Conservation (phyloP, 2,329 filamentous ascomycete genomes). For the Clathrospora elynae region DNA sequence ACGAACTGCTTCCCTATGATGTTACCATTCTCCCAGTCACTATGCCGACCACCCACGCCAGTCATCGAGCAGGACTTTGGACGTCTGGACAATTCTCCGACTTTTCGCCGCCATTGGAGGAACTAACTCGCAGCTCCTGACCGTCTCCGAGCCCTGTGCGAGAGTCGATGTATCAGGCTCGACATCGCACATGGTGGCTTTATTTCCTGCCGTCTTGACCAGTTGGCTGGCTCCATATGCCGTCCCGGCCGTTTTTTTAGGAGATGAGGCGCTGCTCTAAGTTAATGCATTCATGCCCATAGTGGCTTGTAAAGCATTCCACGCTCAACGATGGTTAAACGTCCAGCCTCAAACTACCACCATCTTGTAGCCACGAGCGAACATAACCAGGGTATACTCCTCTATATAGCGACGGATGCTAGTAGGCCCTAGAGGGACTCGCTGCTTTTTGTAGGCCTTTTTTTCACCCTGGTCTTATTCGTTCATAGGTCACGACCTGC, state of each 20-base stretch:
- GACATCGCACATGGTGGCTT: background rate
- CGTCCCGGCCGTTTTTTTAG: background rate
- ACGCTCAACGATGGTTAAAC: background rate
- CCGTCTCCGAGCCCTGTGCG: conserved; percentile 6
- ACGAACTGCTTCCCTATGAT: background rate
- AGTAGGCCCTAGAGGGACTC: too few species aligned
- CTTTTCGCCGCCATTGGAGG: conserved; percentile 9
- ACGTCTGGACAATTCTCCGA: conserved; percentile 4
- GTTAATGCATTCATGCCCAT: too few species aligned
- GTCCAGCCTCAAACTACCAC: too few species aligned
- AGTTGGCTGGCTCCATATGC: background rate
- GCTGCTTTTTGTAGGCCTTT: too few species aligned
- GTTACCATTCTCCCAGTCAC: background rate
- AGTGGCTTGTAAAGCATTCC: background rate
- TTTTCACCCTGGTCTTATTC: too few species aligned
- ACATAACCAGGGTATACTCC: too few species aligned
- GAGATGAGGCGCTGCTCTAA: too few species aligned
- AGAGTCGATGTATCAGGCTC: background rate
- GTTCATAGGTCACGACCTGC: too few species aligned
- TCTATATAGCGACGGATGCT: too few species aligned
- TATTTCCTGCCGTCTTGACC: background rate
- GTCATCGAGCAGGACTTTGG: background rate
- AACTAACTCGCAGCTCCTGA: conserved; percentile 1
- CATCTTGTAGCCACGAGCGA: too few species aligned
- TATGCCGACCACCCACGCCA: background rate